Evolutionary conservation across 2,329 filamentous ascomycete genomes (phyloP).

Genomic region (Fusarium nanum): DNA sequence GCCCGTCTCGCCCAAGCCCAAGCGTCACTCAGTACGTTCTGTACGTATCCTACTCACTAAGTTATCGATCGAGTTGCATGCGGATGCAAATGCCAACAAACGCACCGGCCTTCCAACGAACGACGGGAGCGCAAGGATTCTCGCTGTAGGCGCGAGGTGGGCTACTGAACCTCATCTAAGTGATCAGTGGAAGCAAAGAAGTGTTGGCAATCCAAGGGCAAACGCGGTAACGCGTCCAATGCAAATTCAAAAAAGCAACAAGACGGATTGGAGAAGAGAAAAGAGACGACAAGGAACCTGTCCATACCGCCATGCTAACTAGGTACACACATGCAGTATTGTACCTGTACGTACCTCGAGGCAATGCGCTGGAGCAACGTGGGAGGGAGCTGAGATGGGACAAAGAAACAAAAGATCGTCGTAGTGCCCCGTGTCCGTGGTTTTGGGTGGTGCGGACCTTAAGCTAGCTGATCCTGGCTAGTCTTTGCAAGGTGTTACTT

Average conservation of each 20-base stretch:
- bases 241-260: constrained; percentile 42
- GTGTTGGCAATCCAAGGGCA: constrained; percentile 25
- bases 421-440: constrained; percentile 45
- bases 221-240: constrained; percentile 36
- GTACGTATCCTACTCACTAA: constrained; percentile 27
- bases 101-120: constrained; percentile 26
- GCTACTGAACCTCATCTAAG: constrained; percentile 29
- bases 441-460: constrained; percentile 46
- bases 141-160: constrained; percentile 39
- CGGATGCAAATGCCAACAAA: constrained; percentile 36
- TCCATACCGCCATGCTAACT: constrained; percentile 16
- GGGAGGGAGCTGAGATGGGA: constrained; percentile 32
- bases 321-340: constrained; percentile 8
- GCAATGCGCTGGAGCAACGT: not conserved
- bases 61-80: constrained; percentile 22
- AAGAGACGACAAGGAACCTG: constrained; percentile 43
- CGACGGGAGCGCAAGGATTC: constrained; percentile 32
- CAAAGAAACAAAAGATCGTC: constrained; percentile 45
- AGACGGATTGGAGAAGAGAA: constrained; percentile 39
- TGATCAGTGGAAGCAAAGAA: constrained; percentile 30
- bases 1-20: constrained; percentile 35
- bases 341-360: constrained; percentile 3
- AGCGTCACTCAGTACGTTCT: constrained; percentile 26
- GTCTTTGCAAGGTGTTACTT: constrained; percentile 32
- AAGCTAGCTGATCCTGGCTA: constrained; percentile 38